Evolutionary conservation across 2,329 filamentous ascomycete genomes (phyloP).

Genomic region (Microdochium trichocladiopsis): DNA sequence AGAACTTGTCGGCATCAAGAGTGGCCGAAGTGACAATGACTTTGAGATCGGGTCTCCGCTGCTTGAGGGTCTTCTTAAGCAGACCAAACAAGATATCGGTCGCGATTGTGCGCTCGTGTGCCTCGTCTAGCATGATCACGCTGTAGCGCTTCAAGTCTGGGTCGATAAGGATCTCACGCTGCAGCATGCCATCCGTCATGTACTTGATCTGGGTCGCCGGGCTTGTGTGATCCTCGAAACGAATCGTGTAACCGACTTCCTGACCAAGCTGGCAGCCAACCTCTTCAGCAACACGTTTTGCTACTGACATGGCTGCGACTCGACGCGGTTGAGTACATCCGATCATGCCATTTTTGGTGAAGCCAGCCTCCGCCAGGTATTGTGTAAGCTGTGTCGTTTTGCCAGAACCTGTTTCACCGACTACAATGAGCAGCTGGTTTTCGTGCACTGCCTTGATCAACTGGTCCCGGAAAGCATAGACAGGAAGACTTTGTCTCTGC

Average conservation of each 20-base stretch:
- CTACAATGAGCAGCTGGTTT: conserved; percentile 91
- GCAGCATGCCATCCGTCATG: conserved; percentile 98
- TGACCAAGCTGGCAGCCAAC: conserved; percentile 85
- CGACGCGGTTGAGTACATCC: conserved; percentile 95
- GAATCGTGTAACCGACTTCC: conserved; percentile 94
- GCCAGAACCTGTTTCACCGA: conserved; percentile 93
- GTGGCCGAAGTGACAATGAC: conserved; percentile 96
- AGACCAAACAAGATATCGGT: conserved; percentile 94
- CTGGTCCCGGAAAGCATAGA: conserved; percentile 81
- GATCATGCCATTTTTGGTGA: conserved; percentile 79
- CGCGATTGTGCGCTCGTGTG: conserved; percentile 92
- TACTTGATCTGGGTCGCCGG: conserved; percentile 93
- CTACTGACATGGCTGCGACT: conserved; percentile 96
- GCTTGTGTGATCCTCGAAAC: conserved; percentile 91
- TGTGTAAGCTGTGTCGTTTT: conserved; percentile 97
- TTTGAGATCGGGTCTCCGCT: conserved; percentile 79
- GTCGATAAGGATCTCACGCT: conserved; percentile 90
- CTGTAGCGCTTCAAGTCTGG: conserved; percentile 85
- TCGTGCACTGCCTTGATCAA: conserved; percentile 79
- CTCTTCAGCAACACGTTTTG: conserved; percentile 93
- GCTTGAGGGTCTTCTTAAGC: conserved; percentile 85
- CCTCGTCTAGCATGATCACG: conserved; percentile 96
- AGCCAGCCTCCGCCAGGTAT: conserved; percentile 88
- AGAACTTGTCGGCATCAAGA: conserved; percentile 95
- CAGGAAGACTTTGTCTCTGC: conserved; percentile 82